Base-by-base conservation (phyloP, 805 yeast genomes). In the Saccharomycopsis fibuligera region DNA sequence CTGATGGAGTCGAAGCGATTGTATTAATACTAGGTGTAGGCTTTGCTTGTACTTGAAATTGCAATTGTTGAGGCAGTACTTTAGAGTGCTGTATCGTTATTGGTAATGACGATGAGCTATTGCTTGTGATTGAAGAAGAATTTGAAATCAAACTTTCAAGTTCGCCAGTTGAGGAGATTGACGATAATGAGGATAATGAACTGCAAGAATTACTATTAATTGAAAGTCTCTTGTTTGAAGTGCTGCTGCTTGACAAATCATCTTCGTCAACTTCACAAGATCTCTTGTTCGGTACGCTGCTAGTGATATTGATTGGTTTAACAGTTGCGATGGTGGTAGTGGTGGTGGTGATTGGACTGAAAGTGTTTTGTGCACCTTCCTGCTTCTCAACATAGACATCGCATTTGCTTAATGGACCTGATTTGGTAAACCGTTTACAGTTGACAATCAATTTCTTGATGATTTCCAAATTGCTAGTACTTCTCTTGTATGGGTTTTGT, bases 401-500 rank as follows among this genome's bases (percentile, higher is more conserved):
- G 27, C 50, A 47, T 12, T 21, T 16, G 19, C 46, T 41, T 16
- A 47, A 41, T 35, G 50, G 50, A 4, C 50, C 50, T 9, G n/a
- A n/a, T 41, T 47, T 47, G n/a, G 52, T 53, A 17, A 53, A 53
- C 12, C 44, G 17, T 31, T 42, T 50, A 51, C 54, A 53, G 24
- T 48, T 50, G 16, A 38, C 38, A 14, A 53, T 45, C 23, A 47
- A 31, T 27, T 44, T 47, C 23, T 36, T 27, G 16, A 53, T 44
- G n/a, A 50, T 35, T 9, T 42, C 42, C 5, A 53, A 37, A 30
- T 44, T 47, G 10, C n/a, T 31, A 3, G 47, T 16, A 10, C 40
- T 38, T 33, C 56, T 31, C 45, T 41, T 53, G 36, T 40, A 48
- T 10, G 54, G 51, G 35, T 53, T 48, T 36, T 47, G 41, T 5